Percentiles rank a stretch among this genome's conserved stretches.
These are phyloP conservation scores for Drechslera avenae DNA, from an alignment of 2,329 filamentous ascomycete species.

Conservation along the genomic window DNA sequence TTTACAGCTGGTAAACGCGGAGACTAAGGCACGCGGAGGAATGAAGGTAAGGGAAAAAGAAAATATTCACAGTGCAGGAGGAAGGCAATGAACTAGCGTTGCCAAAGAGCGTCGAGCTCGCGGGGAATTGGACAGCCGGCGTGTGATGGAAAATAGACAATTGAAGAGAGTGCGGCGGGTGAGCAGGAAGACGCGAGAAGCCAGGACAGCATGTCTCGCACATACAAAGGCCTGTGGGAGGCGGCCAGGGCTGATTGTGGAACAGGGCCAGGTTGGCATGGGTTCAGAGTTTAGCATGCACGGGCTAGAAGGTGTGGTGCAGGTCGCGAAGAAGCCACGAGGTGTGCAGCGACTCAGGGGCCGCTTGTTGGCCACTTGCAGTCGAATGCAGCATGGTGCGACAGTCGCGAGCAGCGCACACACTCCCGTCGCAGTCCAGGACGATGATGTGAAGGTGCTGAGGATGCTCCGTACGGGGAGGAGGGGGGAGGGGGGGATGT, in stretches of 20 bases:
- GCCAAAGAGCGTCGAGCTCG: slow-evolving; percentile 40
- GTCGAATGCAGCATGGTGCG: slow-evolving; percentile 38
- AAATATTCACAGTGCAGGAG: slow-evolving; percentile 16
- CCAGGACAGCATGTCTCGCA: slow-evolving; percentile 30
- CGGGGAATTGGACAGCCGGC: slow-evolving; percentile 14
- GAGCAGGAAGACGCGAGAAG: slow-evolving; percentile 19
- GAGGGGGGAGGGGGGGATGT: background rate
- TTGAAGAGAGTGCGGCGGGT: slow-evolving; percentile 8
- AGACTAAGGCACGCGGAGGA: slow-evolving; percentile 20
- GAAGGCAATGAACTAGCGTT: slow-evolving; percentile 15
- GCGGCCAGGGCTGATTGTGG: slow-evolving; percentile 33
- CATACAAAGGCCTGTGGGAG: slow-evolving; percentile 28
- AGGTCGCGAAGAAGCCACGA: slow-evolving; percentile 34
- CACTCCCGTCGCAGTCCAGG: slow-evolving; percentile 36
- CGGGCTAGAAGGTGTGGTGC: slow-evolving; percentile 26
- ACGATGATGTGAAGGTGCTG: slow-evolving; percentile 10
- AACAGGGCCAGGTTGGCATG: slow-evolving; percentile 29
- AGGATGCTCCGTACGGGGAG: slow-evolving; percentile 8
- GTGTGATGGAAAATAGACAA: slow-evolving; percentile 17
- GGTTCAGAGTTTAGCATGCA: slow-evolving; percentile 24
- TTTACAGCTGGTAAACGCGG: slow-evolving; percentile 16
- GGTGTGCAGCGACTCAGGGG: slow-evolving; percentile 30
- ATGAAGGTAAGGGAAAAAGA: slow-evolving; percentile 23
- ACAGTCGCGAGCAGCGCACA: slow-evolving; percentile 38
- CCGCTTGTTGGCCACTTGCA: slow-evolving; percentile 12